phyloP scores from a whole-genome alignment of 495 filamentous ascomycete genomes.

The Cercophora samala region DNA sequence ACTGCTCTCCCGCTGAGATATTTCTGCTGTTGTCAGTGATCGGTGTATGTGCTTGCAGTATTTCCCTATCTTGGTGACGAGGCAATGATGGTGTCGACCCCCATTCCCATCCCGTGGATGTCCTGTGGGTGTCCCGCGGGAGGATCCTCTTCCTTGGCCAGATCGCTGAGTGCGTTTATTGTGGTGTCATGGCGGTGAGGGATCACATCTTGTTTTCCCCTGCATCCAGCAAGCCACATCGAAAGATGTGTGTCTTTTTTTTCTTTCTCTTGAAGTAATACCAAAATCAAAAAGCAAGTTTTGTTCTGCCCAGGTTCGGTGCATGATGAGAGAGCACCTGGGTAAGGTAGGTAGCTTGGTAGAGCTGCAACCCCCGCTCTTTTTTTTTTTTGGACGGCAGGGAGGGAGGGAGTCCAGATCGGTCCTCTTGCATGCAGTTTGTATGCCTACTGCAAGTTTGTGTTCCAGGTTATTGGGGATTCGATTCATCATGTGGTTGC shows the following conservation, averaged over 20 bases:
- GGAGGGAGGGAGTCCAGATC: background rate
- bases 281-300: background rate
- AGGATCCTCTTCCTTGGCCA: background rate
- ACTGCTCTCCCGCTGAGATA: conserved; percentile 28
- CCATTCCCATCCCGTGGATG: background rate
- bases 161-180: background rate
- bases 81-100: background rate
- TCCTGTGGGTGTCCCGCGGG: background rate
- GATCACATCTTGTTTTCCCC: background rate
- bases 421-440: background rate
- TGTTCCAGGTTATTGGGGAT: too few species aligned
- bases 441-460: too few species aligned
- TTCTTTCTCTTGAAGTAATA: background rate
- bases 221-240: background rate
- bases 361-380: background rate
- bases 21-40: background rate
- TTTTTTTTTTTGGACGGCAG: too few species aligned
- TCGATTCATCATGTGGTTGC: too few species aligned
- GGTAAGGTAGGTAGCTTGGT: background rate
- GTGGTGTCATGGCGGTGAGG: background rate
- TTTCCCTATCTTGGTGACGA: background rate
- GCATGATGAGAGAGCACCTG: too few species aligned
- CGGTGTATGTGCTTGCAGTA: background rate
- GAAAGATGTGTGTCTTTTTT: background rate
- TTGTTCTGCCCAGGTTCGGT: too few species aligned